A percentile compares a stretch with the other conserved stretches of the same genome.
These are phyloP conservation scores for Fusarium sp. DNA, from an alignment of 2,329 filamentous ascomycete genomes.

Conservation along the genomic window DNA sequence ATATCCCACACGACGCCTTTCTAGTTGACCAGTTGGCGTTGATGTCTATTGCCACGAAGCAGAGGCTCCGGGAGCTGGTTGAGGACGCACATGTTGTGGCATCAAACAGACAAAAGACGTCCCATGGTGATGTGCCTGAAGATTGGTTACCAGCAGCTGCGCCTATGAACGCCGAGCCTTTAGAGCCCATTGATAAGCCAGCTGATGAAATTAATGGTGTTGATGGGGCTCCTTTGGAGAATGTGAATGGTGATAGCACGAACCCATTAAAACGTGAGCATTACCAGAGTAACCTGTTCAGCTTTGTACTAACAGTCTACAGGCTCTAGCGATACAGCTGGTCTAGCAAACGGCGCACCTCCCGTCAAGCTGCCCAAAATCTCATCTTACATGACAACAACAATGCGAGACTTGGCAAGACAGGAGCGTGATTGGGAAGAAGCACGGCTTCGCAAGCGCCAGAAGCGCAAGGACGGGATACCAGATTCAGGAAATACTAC, in stretches of 20 bases:
- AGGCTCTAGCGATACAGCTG: conserved; percentile 54
- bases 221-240: conserved; percentile 48
- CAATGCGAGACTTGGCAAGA: conserved; percentile 69
- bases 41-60: conserved; percentile 82
- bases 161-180: conserved; percentile 55
- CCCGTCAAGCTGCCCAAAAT: conserved; percentile 59
- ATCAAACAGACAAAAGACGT: conserved; percentile 75
- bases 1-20: conserved; percentile 77
- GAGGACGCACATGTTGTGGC: conserved; percentile 80
- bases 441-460: conserved; percentile 71
- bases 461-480: conserved; percentile 68
- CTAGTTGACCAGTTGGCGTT: conserved; percentile 85
- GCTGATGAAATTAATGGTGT: conserved; percentile 28
- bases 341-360: conserved; percentile 52
- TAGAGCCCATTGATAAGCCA: conserved; percentile 44
- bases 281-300: neutral
- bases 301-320: conserved; percentile 33
- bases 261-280: conserved; percentile 69
- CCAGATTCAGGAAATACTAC: conserved; percentile 58
- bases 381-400: conserved; percentile 60
- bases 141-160: conserved; percentile 79
- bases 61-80: conserved; percentile 77
- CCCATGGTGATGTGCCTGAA: conserved; percentile 79
- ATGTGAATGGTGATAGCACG: conserved; percentile 62
- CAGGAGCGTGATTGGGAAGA: conserved; percentile 79